These are phyloP conservation scores for Coemansia sp. DNA, from an alignment of 192 early-diverging fungal species.

Conservation along the genomic window DNA sequence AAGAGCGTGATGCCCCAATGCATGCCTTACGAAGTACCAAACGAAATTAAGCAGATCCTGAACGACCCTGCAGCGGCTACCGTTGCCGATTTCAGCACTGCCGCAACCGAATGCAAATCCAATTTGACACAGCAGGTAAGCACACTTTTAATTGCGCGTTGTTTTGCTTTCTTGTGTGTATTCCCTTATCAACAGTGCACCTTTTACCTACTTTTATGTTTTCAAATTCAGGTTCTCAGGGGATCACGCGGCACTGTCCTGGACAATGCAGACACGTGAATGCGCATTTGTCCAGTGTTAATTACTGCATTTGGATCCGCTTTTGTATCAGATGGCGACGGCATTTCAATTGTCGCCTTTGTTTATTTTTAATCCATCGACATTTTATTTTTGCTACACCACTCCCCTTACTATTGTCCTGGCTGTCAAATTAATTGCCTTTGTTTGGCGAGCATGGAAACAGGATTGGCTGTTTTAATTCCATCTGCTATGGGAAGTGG, in stretches of 20 bases:
- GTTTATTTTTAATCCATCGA: neutral
- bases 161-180: neutral
- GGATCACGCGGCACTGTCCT: conserved; percentile 4
- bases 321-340: neutral
- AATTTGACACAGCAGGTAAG: conserved; percentile 34
- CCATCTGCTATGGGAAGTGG: neutral
- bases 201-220: neutral
- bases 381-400: neutral
- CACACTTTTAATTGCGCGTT: neutral
- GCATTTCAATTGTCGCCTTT: neutral
- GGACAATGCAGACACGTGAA: conserved; percentile 26
- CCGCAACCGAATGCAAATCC: neutral
- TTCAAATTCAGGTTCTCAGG: conserved; percentile 7
- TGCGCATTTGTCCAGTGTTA: conserved; percentile 16
- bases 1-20: conserved; percentile 62
- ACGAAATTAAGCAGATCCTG: conserved; percentile 32
- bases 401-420: conserved; percentile 3
- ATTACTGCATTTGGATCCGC: conserved; percentile 10
- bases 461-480: conserved; percentile 8
- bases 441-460: neutral
- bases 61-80: conserved; percentile 35
- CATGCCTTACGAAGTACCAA: conserved; percentile 58
- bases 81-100: conserved; percentile 9
- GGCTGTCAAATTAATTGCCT: conserved; percentile 11
- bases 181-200: neutral